Conservation (phyloP, 305 asterid species). For the Fraxinus angustifolia region DNA sequence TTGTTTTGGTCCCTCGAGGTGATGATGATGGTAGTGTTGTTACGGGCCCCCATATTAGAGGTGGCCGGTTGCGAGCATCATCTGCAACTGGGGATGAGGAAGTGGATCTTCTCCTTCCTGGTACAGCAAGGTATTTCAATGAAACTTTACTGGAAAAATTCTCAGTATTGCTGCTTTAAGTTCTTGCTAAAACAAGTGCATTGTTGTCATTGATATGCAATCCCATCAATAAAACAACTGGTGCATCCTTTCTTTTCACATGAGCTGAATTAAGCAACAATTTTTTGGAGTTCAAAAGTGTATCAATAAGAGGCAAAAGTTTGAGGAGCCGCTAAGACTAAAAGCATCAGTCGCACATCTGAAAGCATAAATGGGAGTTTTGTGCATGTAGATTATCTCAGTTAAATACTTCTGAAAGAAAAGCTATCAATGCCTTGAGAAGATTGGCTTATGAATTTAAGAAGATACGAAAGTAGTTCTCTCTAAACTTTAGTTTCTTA, state of each 20-base stretch:
- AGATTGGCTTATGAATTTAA: neutral
- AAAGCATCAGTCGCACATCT: neutral
- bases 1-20: constrained; percentile 83
- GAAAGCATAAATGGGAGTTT: neutral
- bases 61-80: constrained; percentile 76
- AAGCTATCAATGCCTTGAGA: neutral
- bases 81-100: constrained; percentile 87
- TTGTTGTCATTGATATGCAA: neutral
- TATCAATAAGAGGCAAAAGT: neutral
- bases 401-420: neutral
- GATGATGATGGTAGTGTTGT: constrained; percentile 57
- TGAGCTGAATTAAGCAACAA: neutral
- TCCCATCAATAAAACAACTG: neutral
- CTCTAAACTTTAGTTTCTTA: neutral
- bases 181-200: neutral
- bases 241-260: neutral
- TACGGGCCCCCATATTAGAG: constrained; percentile 87
- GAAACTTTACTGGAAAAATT: neutral
- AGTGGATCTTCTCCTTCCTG: constrained; percentile 99
- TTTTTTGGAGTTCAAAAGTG: neutral
- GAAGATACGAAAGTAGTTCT: neutral
- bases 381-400: neutral
- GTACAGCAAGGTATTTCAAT: constrained; percentile 78
- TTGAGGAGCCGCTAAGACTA: neutral
- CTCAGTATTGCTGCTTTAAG: neutral